A percentile compares a stretch with the other conserved stretches of the same genome.
phyloP scores from a whole-genome alignment of 179 eudicot species.

The Amaranthus tricolor region DNA sequence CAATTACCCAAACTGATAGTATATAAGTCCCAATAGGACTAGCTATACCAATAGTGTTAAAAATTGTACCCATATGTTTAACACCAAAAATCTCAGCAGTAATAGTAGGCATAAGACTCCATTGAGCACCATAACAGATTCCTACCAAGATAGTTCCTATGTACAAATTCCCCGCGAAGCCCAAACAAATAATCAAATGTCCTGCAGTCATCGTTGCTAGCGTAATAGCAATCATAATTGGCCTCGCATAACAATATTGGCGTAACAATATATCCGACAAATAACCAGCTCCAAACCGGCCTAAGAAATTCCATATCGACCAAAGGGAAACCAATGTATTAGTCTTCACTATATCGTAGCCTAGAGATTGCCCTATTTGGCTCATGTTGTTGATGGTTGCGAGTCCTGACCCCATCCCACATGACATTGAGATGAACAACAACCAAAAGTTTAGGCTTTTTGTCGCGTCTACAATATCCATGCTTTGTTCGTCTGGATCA shows the following conservation, averaged over 20 bases:
- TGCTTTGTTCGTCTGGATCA: conserved; percentile 23
- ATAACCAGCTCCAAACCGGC: conserved; percentile 85
- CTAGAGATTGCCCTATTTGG: conserved; percentile 85
- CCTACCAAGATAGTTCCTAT: conserved; percentile 73
- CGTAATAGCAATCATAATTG: conserved; percentile 56
- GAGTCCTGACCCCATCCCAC: conserved; percentile 82
- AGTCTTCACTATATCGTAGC: conserved; percentile 43
- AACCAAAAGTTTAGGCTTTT: conserved; percentile 66
- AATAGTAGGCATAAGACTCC: conserved; percentile 92
- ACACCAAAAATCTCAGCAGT: conserved; percentile 77
- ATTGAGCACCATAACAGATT: conserved; percentile 79
- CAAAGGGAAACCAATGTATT: conserved; percentile 65
- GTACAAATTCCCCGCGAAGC: conserved; percentile 68
- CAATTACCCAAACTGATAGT: conserved; percentile 71
- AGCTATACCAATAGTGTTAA: conserved; percentile 72
- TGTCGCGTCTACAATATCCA: conserved; percentile 57
- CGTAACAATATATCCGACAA: conserved; percentile 68
- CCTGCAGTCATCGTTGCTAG: conserved; percentile 68
- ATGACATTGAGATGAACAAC: conserved; percentile 63
- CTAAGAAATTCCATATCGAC: conserved; percentile 92
- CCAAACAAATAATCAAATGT: conserved; percentile 58
- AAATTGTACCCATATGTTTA: conserved; percentile 79
- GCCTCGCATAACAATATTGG: conserved; percentile 56
- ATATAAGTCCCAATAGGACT: conserved; percentile 80
- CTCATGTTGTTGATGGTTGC: conserved; percentile 81